Base-by-base conservation (phyloP, 2,329 filamentous ascomycete species). In the Fusarium sublunatum region DNA sequence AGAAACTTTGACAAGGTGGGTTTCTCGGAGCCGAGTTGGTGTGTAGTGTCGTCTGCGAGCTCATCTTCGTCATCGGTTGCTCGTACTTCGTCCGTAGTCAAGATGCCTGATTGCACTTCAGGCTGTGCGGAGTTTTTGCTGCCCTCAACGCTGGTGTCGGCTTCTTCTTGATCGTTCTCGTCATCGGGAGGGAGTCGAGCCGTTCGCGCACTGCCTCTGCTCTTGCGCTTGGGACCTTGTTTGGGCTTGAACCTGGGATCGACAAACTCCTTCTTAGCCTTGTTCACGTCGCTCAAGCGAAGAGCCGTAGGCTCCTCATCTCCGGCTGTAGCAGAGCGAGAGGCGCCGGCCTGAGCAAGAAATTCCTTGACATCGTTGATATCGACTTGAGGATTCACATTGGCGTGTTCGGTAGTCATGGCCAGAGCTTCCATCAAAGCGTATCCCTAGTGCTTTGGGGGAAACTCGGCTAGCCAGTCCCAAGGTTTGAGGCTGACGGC, bases 381-480 rank as follows among this genome's bases (percentile, higher is more conserved):
- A 8, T 22, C 12, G 35, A 22, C 12, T 6, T 53, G 13, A 8
- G 35, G 50, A 19, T 28, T 31, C n/a, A 32, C 26, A 31, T 5
- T 39, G 12, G 28, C 53, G 12, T 51, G 24, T 32, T 58, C 55
- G 5, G 26, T n/a, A 11, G 51, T 19, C 6, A 31, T 51, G 39
- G 53, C 55, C 5, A 58, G 29, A 32, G n/a, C 28, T 12, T 15
- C 34, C 3, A 58, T 26, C 39, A 58, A 22, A 4, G 34, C 26
- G 28, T 38, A 34, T 35, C 29, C 29, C 55, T 58, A 58, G n/a
- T 24, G 44, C 39, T 35, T 44, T 13, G 44, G 36, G 7, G 31
- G 28, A 19, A 44, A 26, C 28, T 36, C 53, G 2, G 22, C 9
- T 5, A 58, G 9, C 55, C 55, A 58, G 7, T 58, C 44, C 55